These are phyloP conservation scores for Metarhizium robertsii DNA, from an alignment of 2,329 filamentous ascomycete genomes.

Conservation along the genomic window DNA sequence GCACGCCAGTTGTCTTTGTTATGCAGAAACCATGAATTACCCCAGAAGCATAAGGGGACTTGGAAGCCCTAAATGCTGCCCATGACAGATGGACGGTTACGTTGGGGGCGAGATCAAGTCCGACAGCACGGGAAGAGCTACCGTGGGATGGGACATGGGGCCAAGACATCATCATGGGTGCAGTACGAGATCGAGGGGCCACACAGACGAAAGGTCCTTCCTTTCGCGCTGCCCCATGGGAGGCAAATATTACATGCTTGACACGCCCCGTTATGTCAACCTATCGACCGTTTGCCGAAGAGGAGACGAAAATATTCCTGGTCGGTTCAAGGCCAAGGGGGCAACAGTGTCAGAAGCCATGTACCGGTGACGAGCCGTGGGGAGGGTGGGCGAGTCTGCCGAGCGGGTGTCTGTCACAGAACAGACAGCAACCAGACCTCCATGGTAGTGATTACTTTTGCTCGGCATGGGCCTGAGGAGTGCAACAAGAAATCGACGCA, in stretches of 20 bases:
- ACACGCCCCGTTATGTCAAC: conserved; percentile 7
- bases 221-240: background rate
- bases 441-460: background rate
- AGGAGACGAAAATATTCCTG: background rate
- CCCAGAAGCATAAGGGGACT: conserved; percentile 13
- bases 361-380: conserved; percentile 18
- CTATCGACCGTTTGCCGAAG: conserved; percentile 22
- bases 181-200: conserved; percentile 6
- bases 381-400: conserved; percentile 5
- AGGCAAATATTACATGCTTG: background rate
- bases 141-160: conserved; percentile 9
- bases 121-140: conserved; percentile 10
- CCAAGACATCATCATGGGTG: conserved; percentile 8
- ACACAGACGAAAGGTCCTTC: conserved; percentile 1
- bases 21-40: conserved; percentile 1
- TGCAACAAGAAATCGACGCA: background rate
- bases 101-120: conserved; percentile 14
- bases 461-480: background rate
- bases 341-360: conserved; percentile 8
- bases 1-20: background rate
- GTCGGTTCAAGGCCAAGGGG: conserved; percentile 1
- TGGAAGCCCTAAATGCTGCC: conserved; percentile 14
- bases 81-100: conserved; percentile 13
- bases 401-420: conserved; percentile 5
- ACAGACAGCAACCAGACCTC: background rate